Evolutionary conservation across 202 grass and related monocot genomes (phyloP).

Genomic region (Schoenoplectus triqueter): DNA sequence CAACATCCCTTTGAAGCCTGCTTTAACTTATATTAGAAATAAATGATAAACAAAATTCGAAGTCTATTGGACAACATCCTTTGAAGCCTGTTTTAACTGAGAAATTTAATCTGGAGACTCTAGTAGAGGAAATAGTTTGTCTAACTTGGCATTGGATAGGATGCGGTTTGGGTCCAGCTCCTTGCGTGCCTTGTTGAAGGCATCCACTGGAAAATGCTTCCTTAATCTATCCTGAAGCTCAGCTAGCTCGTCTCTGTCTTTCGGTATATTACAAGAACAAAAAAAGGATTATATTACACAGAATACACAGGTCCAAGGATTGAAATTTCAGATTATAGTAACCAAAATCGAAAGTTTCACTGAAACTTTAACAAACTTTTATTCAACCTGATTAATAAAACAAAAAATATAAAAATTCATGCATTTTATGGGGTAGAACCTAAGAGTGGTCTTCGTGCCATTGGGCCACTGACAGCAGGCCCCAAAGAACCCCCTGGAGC

Average conservation of each 20-base stretch:
- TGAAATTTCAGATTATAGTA: constrained; percentile 19
- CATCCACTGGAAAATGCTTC: constrained; percentile 75
- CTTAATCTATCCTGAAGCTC: constrained; percentile 61
- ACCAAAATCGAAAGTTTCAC: not conserved
- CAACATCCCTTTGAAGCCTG: too few relatives aligned
- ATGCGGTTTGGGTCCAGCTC: constrained; percentile 82
- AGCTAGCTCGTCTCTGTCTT: constrained; percentile 80
- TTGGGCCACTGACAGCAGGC: not conserved
- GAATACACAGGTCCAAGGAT: constrained; percentile 15
- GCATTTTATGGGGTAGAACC: constrained; percentile 1
- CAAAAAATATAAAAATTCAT: not conserved
- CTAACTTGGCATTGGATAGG: constrained; percentile 73
- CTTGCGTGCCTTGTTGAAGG: constrained; percentile 74
- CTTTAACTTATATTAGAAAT: too few relatives aligned
- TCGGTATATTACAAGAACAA: constrained; percentile 46
- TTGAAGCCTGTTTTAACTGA: constrained; percentile 1
- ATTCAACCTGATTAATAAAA: constrained; percentile 1
- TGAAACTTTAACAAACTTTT: not conserved
- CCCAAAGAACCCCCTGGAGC: not conserved
- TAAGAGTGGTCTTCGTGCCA: not conserved
- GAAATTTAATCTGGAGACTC: constrained; percentile 28
- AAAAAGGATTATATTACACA: not conserved
- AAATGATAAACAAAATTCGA: not conserved
- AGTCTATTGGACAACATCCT: not conserved
- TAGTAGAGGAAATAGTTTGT: constrained; percentile 67